Evolutionary conservation across 495 filamentous ascomycete genomes (phyloP), one percentile per base, ranked within the genome.

Genomic region (Pseudomonodictys pantanalensis): DNA sequence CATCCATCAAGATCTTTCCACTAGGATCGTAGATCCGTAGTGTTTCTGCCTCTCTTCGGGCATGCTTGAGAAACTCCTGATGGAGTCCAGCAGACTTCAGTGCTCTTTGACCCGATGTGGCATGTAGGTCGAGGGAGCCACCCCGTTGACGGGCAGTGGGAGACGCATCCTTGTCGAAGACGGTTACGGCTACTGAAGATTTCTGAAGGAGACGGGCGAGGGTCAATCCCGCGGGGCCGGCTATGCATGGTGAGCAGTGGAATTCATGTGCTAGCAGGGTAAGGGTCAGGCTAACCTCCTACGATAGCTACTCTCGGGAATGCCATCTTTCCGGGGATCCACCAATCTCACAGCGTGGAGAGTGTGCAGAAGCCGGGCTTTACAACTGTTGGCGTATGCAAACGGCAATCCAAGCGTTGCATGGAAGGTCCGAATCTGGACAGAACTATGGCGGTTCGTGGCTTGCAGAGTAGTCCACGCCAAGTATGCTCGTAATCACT

Each of bases 231-330:
- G 32, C 32, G 32, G 32, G 32, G 32, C 32, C 32, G 15, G 32
- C 32, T 35, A 35, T 35, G 32, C 32, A 35, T 15, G 8, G 15
- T 35, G 8, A 35, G 32, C 55, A 20, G 23, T 39, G 2, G 45
- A 24, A 24, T 24, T 39, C 5, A 49, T 55, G 12, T 41, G 33
- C 8, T 65, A 68, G 35, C 53, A 56, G n/a, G n/a, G n/a, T n/a
- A n/a, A n/a, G n/a, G n/a, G n/a, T n/a, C n/a, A n/a, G n/a, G n/a
- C n/a, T n/a, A n/a, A n/a, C n/a, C n/a, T n/a, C n/a, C n/a, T n/a
- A n/a, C n/a, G n/a, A n/a, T n/a, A n/a, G n/a, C n/a, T n/a, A n/a
- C n/a, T n/a, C n/a, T n/a, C n/a, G n/a, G n/a, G n/a, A n/a, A n/a
- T n/a, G n/a, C n/a, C n/a, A n/a, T n/a, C n/a, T n/a, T n/a, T n/a